Conservation (phyloP, 768 basidiomycete genomes). For the Lactarius tabidus region DNA sequence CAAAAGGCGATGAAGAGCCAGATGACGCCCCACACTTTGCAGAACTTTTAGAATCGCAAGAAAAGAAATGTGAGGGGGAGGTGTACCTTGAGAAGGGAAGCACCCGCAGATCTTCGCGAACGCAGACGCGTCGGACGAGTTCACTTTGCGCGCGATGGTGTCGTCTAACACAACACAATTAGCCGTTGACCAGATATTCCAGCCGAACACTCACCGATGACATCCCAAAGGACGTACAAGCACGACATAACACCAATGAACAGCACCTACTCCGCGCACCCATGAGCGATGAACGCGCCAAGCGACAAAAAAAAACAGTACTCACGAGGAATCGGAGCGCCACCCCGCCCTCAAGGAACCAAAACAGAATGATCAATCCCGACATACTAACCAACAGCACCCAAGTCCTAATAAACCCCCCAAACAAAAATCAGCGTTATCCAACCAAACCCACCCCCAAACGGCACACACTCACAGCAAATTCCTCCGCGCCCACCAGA, state of each 20-base stretch:
- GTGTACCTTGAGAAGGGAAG: constrained; percentile 70
- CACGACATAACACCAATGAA: constrained; percentile 88
- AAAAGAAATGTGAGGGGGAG: not conserved
- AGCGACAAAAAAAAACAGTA: not conserved
- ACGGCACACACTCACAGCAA: constrained; percentile 50
- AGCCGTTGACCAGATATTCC: not conserved
- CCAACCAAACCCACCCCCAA: not conserved
- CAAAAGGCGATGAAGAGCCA: constrained; percentile 75
- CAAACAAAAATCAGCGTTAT: not conserved
- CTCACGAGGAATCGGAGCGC: constrained; percentile 75
- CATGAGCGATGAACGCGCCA: not conserved
- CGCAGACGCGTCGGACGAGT: constrained; percentile 81
- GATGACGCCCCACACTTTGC: constrained; percentile 79
- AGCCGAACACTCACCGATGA: constrained; percentile 52
- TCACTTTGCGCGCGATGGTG: constrained; percentile 78
- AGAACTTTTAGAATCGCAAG: not conserved
- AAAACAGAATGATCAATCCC: constrained; percentile 74
- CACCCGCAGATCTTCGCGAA: constrained; percentile 85
- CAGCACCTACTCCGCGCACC: constrained; percentile 46
- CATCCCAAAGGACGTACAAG: constrained; percentile 85
- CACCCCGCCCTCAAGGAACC: constrained; percentile 73
- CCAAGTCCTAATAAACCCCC: constrained; percentile 56
- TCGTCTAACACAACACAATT: constrained; percentile 54
- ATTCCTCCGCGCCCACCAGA: constrained; percentile 83
- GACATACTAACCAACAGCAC: constrained; percentile 72